phyloP scores from a whole-genome alignment of 164 flowering plant species.

The Cinnamomum chago region DNA sequence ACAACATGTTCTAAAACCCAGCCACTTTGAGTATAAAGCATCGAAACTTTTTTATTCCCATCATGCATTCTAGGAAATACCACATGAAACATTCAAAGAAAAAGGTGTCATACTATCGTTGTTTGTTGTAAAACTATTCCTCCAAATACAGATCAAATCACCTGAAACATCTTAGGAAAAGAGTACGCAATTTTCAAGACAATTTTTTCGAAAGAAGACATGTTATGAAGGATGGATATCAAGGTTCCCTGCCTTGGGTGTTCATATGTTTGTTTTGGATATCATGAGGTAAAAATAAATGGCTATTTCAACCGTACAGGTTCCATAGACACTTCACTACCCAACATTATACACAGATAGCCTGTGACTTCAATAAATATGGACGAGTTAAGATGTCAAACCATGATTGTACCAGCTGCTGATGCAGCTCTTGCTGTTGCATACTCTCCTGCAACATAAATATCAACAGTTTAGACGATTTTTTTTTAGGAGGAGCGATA shows the following conservation, averaged over 20 bases:
- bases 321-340: not conserved
- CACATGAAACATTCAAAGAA: too few species aligned
- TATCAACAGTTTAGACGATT: not conserved
- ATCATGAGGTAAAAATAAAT: not conserved
- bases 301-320: not conserved
- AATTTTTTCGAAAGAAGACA: not conserved
- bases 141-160: too few species aligned
- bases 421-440: slow-evolving; percentile 92
- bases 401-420: slow-evolving; percentile 84
- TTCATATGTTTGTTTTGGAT: not conserved
- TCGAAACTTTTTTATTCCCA: too few species aligned
- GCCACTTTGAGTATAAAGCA: too few species aligned
- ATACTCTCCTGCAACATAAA: slow-evolving; percentile 55
- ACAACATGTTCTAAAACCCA: too few species aligned
- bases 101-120: too few species aligned
- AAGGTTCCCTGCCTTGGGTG: not conserved
- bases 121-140: too few species aligned
- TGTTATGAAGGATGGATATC: not conserved
- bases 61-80: too few species aligned
- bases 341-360: not conserved
- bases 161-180: too few species aligned
- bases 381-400: slow-evolving; percentile 11
- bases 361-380: not conserved
- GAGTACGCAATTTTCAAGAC: not conserved
- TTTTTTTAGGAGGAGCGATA: not conserved